phyloP scores from a whole-genome alignment of 768 basidiomycete species.

The Tylopilus subfusipes region DNA sequence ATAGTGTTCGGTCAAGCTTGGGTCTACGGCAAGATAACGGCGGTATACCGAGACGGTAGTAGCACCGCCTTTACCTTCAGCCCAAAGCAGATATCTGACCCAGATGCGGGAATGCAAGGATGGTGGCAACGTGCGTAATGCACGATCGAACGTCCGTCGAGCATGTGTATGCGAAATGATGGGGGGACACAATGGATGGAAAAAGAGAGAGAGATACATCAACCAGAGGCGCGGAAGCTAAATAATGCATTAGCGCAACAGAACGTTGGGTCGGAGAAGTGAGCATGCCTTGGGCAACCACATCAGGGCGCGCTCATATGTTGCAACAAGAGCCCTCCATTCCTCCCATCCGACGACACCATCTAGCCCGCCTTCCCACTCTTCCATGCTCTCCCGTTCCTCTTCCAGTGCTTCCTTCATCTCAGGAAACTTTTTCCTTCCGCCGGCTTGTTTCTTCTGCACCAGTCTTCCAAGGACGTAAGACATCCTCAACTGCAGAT shows the following conservation, averaged over 20 bases:
- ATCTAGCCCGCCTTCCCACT: constrained; percentile 86
- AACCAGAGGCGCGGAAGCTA: constrained; percentile 94
- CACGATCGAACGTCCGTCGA: constrained; percentile 90
- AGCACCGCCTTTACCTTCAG: constrained; percentile 75
- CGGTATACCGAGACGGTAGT: constrained; percentile 82
- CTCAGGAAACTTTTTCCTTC: constrained; percentile 87
- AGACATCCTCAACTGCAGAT: constrained; percentile 76
- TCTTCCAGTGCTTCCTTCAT: constrained; percentile 89
- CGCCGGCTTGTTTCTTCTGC: constrained; percentile 73
- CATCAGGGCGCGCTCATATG: constrained; percentile 90
- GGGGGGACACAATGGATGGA: constrained; percentile 86
- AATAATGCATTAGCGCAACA: constrained; percentile 2
- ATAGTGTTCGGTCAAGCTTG: constrained; percentile 76
- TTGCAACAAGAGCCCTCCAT: constrained; percentile 85
- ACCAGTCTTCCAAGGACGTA: constrained; percentile 81
- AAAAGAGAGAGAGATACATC: constrained; percentile 86
- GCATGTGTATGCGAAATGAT: constrained; percentile 85
- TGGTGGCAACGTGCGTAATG: constrained; percentile 88
- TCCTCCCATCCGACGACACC: constrained; percentile 93
- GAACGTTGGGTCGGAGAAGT: not conserved
- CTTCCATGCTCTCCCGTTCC: constrained; percentile 71
- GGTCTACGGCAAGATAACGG: constrained; percentile 82
- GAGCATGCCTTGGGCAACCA: constrained; percentile 82
- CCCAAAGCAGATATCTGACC: constrained; percentile 91
- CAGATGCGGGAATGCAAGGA: constrained; percentile 90